A percentile compares a stretch with the other conserved stretches of the same genome.
phyloP scores from a whole-genome alignment of 345 rosid genomes.

The Lumnitzera littorea region DNA sequence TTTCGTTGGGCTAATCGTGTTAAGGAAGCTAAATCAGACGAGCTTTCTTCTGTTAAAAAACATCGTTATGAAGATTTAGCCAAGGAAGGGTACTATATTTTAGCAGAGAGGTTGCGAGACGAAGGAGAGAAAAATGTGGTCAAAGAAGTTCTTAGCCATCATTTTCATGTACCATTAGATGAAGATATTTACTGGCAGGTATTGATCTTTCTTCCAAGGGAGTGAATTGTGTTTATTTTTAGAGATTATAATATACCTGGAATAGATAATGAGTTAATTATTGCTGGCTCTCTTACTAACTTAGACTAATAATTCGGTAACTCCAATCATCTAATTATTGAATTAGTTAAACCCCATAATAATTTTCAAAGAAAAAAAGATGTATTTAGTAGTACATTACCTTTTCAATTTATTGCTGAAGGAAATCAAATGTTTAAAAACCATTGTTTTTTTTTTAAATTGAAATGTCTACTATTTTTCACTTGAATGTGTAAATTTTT shows the following conservation, averaged over 20 bases:
- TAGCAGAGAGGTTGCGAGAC: conserved; percentile 92
- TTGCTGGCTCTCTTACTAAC: too few species aligned
- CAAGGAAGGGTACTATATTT: conserved; percentile 81
- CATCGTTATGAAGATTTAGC: conserved; percentile 65
- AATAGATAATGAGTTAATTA: too few species aligned
- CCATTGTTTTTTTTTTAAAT: background rate
- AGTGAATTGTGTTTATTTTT: background rate
- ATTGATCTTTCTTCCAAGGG: conserved; percentile 6
- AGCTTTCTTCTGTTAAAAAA: conserved; percentile 2
- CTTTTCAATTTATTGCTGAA: background rate
- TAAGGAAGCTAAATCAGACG: conserved; percentile 38
- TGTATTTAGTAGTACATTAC: background rate
- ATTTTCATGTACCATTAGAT: conserved; percentile 50
- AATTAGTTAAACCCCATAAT: too few species aligned
- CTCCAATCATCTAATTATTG: too few species aligned
- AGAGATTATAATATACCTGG: too few species aligned
- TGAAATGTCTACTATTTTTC: background rate
- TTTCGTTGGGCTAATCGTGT: conserved; percentile 96
- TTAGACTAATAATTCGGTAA: too few species aligned
- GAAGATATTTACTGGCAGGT: conserved; percentile 69
- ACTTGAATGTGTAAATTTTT: background rate
- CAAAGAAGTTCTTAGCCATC: conserved; percentile 66
- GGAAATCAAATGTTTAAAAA: background rate
- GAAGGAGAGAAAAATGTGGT: conserved; percentile 72
- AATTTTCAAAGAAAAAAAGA: too few species aligned